Base-by-base conservation (phyloP, 1,284 basidiomycete genomes). In the Marasmius fiardii region DNA sequence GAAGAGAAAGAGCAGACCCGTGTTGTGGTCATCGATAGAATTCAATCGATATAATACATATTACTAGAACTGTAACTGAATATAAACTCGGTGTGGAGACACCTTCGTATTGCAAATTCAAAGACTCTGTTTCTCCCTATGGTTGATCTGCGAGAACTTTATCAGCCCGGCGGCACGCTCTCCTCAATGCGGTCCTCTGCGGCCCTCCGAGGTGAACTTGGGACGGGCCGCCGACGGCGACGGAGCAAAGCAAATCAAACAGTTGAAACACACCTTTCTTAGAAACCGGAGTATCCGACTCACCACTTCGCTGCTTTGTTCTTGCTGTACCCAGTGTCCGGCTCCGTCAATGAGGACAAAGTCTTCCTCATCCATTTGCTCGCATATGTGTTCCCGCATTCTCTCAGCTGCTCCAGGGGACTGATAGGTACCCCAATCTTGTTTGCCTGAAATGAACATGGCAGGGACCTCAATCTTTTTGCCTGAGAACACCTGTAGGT, bases 241-340 rank as follows among this genome's bases (percentile, higher is more conserved):
- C 20, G 24, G 20, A 12, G 12, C 10, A 8, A 44, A 20, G 12
- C 10, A 12, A 23, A n/a, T n/a, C n/a, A n/a, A n/a, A n/a, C n/a
- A n/a, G n/a, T n/a, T 54, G 16, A n/a, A 14, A 26, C 16, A 6
- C 51, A 58, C 56, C 58, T 62, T 66, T 23, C 56, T 58, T 51
- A 78, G 65, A 61, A 81, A 80, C 24, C 66, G 54, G 45, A 71
- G 37, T 52, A 82, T 50, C 49, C 69, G 59, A 20, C 67, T 43
- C 5, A 79, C 67, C 1, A 82, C 74, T 4, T 70, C 73, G 51
- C 74, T 69, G 2, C 75, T 73, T 20, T 70, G 58, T 62, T 82
- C 82, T 59, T 82, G 82, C 65, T 83, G 83, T 20, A 81, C 79
- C 83, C 85, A 85, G 66, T 85, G 83, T 0, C 84, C 84, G 0